Conservation (phyloP, 1,139 yeast genomes). For the Blastobotrys serpentis region DNA sequence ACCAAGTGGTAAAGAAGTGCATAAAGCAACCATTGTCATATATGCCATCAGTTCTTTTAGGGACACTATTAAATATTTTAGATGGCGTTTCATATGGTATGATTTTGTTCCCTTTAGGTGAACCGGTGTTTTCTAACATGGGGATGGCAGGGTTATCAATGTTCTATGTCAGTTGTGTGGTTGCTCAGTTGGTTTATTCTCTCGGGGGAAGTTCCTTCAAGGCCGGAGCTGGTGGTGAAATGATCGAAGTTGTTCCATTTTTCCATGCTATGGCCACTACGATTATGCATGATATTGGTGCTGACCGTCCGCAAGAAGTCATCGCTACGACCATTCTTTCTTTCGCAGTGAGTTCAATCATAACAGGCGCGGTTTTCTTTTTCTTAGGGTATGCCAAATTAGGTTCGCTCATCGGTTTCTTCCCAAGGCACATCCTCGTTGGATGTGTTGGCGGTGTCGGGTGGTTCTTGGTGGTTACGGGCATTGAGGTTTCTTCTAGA, state of each 20-base stretch:
- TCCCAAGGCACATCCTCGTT: slow-evolving; percentile 91
- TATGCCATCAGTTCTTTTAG: slow-evolving; percentile 78
- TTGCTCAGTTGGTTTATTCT: slow-evolving; percentile 84
- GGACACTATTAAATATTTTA: slow-evolving; percentile 76
- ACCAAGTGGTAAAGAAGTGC: slow-evolving; percentile 8
- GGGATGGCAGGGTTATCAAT: slow-evolving; percentile 91
- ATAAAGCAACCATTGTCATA: slow-evolving; percentile 46
- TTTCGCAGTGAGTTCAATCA: slow-evolving; percentile 75
- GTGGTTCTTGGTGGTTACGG: slow-evolving; percentile 84
- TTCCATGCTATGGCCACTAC: slow-evolving; percentile 91
- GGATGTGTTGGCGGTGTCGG: slow-evolving; percentile 99
- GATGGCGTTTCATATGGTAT: slow-evolving; percentile 96
- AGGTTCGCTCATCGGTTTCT: slow-evolving; percentile 88
- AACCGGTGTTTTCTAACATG: slow-evolving; percentile 66
- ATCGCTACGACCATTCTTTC: slow-evolving; percentile 86
- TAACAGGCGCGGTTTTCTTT: slow-evolving; percentile 82
- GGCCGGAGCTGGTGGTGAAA: slow-evolving; percentile 92
- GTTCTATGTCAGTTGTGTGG: slow-evolving; percentile 87
- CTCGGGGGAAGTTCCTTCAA: slow-evolving; percentile 87
- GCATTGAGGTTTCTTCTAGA: slow-evolving; percentile 83
- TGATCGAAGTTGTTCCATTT: slow-evolving; percentile 98
- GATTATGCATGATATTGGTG: slow-evolving; percentile 58
- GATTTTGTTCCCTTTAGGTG: slow-evolving; percentile 92
- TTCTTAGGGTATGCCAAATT: slow-evolving; percentile 71
- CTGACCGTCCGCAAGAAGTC: slow-evolving; percentile 55